Conservation (phyloP, 2,329 filamentous ascomycete genomes). For the Daldinia sp. region DNA sequence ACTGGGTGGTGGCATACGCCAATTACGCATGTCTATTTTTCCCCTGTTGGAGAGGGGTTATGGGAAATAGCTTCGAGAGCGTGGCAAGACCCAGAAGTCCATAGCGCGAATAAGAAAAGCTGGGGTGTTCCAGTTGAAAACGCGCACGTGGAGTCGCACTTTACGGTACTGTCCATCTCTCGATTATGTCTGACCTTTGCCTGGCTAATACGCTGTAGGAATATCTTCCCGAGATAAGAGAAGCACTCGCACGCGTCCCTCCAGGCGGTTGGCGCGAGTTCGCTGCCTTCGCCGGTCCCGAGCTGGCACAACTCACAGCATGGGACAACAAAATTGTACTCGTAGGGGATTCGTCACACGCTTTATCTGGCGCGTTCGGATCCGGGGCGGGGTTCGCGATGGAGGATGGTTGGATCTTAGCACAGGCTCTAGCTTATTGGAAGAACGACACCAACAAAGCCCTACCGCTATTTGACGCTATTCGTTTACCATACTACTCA, state of each 20-base stretch:
- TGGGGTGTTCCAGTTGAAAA: constrained; percentile 45
- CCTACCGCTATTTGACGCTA: constrained; percentile 40
- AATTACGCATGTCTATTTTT: constrained; percentile 44
- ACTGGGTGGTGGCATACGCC: constrained; percentile 46
- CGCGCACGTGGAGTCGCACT: constrained; percentile 40
- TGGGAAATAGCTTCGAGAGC: constrained; percentile 43
- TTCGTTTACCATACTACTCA: constrained; percentile 45
- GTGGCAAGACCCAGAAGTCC: constrained; percentile 39
- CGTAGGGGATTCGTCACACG: constrained; percentile 64
- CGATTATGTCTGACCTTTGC: constrained; percentile 14
- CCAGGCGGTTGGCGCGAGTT: constrained; percentile 56
- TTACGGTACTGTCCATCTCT: constrained; percentile 41
- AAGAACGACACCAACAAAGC: constrained; percentile 40
- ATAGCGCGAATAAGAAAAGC: constrained; percentile 43
- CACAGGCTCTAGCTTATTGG: constrained; percentile 40
- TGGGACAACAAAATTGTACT: constrained; percentile 57
- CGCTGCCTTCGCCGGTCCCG: constrained; percentile 56
- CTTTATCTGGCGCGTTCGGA: constrained; percentile 57
- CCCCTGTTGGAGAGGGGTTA: constrained; percentile 41
- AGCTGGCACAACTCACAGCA: constrained; percentile 50
- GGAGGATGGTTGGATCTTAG: constrained; percentile 45
- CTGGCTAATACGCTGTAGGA: constrained; percentile 42
- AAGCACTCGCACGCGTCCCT: constrained; percentile 50
- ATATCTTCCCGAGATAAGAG: constrained; percentile 52
- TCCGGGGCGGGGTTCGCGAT: constrained; percentile 52